Percentiles rank a stretch among this genome's conserved stretches.
Conservation (phyloP, 306 rosid genomes). For the Canavalia ensiformis region DNA sequence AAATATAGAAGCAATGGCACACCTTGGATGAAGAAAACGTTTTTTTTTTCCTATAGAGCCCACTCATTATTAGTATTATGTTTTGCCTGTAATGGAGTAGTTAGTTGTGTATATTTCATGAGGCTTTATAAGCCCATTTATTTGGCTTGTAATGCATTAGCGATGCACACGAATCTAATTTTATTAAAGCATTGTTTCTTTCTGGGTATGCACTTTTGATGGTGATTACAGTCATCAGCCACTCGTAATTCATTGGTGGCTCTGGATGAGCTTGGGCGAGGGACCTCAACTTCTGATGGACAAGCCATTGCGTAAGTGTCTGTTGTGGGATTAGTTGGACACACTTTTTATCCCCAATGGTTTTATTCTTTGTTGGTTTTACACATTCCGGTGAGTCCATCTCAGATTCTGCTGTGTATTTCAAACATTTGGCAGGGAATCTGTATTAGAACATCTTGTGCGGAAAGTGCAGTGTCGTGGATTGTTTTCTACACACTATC, state of each 20-base stretch:
- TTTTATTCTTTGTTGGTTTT: constrained; percentile 32
- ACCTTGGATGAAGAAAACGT: constrained; percentile 20
- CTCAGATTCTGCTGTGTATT: constrained; percentile 37
- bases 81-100: constrained; percentile 30
- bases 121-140: constrained; percentile 25
- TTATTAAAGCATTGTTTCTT: constrained; percentile 29
- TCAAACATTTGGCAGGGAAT: constrained; percentile 65
- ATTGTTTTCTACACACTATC: constrained; percentile 94
- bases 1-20: neutral
- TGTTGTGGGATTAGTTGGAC: constrained; percentile 31
- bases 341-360: constrained; percentile 27
- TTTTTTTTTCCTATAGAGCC: neutral
- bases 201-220: constrained; percentile 40
- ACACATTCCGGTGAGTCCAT: constrained; percentile 9
- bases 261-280: constrained; percentile 98
- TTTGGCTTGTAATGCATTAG: constrained; percentile 2
- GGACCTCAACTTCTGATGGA: constrained; percentile 98
- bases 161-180: constrained; percentile 19
- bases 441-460: constrained; percentile 90
- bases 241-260: constrained; percentile 83
- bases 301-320: constrained; percentile 95
- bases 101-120: neutral
- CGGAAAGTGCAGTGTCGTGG: constrained; percentile 85
- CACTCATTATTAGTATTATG: constrained; percentile 5
- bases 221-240: constrained; percentile 77